A percentile compares a stretch with the other conserved stretches of the same genome.
phyloP scores from a whole-genome alignment of 805 yeast genomes.

The Tetrapisispora fleetii region DNA sequence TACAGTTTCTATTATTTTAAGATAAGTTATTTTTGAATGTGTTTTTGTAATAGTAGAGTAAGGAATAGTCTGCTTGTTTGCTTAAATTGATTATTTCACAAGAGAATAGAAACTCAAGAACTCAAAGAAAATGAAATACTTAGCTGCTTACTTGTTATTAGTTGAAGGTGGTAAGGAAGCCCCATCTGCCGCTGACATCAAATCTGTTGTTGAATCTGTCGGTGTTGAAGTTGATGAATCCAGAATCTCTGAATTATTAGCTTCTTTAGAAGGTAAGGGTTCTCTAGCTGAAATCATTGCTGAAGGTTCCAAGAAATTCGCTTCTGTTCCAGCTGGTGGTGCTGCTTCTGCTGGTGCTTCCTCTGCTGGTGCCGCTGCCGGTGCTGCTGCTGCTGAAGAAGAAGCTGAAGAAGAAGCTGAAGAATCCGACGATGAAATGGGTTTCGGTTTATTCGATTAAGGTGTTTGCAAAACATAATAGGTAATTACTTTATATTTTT shows the following conservation, averaged over 20 bases:
- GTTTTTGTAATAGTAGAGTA: constrained; percentile 8
- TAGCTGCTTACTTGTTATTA: constrained; percentile 88
- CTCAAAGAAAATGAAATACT: constrained; percentile 56
- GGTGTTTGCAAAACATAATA: constrained; percentile 11
- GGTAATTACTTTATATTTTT: neutral
- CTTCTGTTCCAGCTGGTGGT: constrained; percentile 76
- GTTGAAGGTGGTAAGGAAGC: constrained; percentile 78
- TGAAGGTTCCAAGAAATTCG: constrained; percentile 71
- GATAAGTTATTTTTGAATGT: too few species aligned
- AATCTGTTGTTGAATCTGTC: constrained; percentile 60
- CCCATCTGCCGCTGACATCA: constrained; percentile 72
- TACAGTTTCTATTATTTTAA: too few species aligned
- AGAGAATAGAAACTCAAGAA: constrained; percentile 6
- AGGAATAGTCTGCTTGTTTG: constrained; percentile 33
- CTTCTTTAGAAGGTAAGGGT: constrained; percentile 66
- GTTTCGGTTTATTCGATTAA: constrained; percentile 88
- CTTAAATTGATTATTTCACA: constrained; percentile 31
- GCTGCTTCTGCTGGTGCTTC: constrained; percentile 5
- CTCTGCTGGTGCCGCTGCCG: constrained; percentile 5
- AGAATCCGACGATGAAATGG: constrained; percentile 82
- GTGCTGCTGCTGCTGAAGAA: constrained; percentile 40
- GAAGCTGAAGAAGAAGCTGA: constrained; percentile 48
- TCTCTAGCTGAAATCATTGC: constrained; percentile 61
- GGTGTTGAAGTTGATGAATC: constrained; percentile 76
- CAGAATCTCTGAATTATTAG: constrained; percentile 58